phyloP scores from a whole-genome alignment of 1,284 basidiomycete genomes.

The Ceratobasidium sp. region DNA sequence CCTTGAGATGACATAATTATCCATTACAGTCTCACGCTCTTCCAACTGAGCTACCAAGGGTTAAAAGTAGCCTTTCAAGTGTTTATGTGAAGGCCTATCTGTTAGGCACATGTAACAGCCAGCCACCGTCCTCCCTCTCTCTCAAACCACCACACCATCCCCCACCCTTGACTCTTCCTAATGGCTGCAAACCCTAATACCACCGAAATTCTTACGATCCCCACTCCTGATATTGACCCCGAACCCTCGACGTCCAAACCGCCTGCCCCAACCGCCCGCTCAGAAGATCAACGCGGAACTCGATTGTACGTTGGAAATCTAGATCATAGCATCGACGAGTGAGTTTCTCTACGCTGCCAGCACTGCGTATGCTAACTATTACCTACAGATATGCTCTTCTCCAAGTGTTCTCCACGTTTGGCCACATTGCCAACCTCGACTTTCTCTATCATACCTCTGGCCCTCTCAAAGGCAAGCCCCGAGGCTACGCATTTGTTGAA shows the following conservation, averaged over 20 bases:
- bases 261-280: neutral
- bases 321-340: constrained; percentile 89
- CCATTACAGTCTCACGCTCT: constrained; percentile 40
- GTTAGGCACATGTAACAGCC: neutral
- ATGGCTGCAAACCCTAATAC: constrained; percentile 31
- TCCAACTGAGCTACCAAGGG: constrained; percentile 38
- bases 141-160: neutral
- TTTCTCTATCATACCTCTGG: constrained; percentile 95
- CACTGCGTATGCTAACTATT: neutral
- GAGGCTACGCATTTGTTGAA: constrained; percentile 95
- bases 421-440: constrained; percentile 90
- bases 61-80: neutral
- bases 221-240: constrained; percentile 2
- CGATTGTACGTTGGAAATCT: constrained; percentile 93
- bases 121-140: neutral
- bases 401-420: constrained; percentile 88
- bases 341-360: constrained; percentile 48
- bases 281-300: constrained; percentile 33
- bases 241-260: constrained; percentile 20
- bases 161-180: neutral
- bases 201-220: constrained; percentile 20
- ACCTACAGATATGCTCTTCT: constrained; percentile 77
- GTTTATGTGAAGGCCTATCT: neutral
- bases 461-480: constrained; percentile 84
- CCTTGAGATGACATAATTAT: constrained; percentile 36